Percentiles rank a stretch among this genome's conserved stretches.
Conservation (phyloP, 352 stramenopile species). For the Phytophthora citrophthora region DNA sequence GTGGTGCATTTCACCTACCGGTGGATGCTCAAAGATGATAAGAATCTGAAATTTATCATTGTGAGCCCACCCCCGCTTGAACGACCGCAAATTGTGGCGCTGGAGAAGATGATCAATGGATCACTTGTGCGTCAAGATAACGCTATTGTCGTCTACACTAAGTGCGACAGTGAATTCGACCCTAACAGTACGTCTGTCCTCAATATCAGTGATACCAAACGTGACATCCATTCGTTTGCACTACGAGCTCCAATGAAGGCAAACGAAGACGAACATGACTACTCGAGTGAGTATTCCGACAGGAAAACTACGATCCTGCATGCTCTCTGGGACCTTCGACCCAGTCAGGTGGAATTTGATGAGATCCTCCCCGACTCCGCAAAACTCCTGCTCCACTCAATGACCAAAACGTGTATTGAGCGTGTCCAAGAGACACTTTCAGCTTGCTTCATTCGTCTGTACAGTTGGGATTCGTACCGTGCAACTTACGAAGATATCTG, state of each 20-base stretch:
- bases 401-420: conserved; percentile 1
- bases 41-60: conserved; percentile 20
- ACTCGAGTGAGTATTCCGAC: conserved; percentile 6
- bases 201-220: conserved; percentile 17
- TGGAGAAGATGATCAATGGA: conserved; percentile 24
- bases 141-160: conserved; percentile 33
- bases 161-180: conserved; percentile 29
- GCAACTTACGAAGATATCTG: neutral
- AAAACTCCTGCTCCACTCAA: conserved; percentile 7
- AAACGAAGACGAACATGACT: conserved; percentile 9
- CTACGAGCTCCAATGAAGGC: conserved; percentile 6
- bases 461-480: conserved; percentile 1
- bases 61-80: conserved; percentile 27
- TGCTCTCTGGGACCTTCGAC: neutral
- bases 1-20: conserved; percentile 26
- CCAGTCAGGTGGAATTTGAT: conserved; percentile 5
- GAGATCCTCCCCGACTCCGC: conserved; percentile 7
- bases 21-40: conserved; percentile 24
- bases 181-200: conserved; percentile 19
- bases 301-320: neutral
- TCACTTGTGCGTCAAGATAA: conserved; percentile 29
- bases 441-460: conserved; percentile 8
- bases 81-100: conserved; percentile 4
- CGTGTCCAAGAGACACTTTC: conserved; percentile 14
- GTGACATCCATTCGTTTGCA: conserved; percentile 18